phyloP scores from a whole-genome alignment of 345 rosid genomes.

The Lenwebbia sp. region DNA sequence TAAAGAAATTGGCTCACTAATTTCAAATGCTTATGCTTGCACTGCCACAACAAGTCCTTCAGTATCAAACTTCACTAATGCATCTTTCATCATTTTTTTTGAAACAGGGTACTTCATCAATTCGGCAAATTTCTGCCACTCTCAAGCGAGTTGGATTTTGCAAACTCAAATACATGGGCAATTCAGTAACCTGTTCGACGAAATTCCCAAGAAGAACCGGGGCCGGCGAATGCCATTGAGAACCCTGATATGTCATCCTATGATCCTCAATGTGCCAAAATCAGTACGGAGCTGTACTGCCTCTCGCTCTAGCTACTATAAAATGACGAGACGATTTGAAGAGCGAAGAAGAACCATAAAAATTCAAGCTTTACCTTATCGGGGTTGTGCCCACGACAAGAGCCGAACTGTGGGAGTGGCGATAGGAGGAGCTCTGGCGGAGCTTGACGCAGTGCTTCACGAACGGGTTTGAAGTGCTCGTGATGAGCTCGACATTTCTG shows the following conservation, averaged over 20 bases:
- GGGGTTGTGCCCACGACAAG: slow-evolving; percentile 77
- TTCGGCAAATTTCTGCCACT: not conserved
- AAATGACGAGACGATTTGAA: not conserved
- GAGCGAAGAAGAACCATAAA: not conserved
- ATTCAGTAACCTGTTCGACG: not conserved
- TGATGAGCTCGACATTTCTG: slow-evolving; percentile 36
- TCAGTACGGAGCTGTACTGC: not conserved
- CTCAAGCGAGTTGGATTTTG: not conserved
- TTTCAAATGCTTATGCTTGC: not conserved
- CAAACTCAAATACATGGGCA: not conserved
- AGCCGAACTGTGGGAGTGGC: slow-evolving; percentile 65
- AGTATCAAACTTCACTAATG: not conserved
- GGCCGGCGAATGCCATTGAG: not conserved
- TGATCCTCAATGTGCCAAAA: not conserved
- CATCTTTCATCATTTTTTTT: not conserved
- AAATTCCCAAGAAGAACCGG: not conserved
- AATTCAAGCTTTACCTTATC: slow-evolving; percentile 36
- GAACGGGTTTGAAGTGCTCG: slow-evolving; percentile 74
- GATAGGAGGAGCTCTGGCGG: slow-evolving; percentile 66
- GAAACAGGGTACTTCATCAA: not conserved
- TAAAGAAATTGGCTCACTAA: not conserved
- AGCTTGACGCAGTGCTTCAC: slow-evolving; percentile 91
- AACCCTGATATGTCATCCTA: not conserved
- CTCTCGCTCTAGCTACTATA: not conserved
- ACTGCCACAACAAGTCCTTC: not conserved